These are phyloP conservation scores for Linaria vulgaris DNA, from an alignment of 257 asterid species.

Conservation along the genomic window DNA sequence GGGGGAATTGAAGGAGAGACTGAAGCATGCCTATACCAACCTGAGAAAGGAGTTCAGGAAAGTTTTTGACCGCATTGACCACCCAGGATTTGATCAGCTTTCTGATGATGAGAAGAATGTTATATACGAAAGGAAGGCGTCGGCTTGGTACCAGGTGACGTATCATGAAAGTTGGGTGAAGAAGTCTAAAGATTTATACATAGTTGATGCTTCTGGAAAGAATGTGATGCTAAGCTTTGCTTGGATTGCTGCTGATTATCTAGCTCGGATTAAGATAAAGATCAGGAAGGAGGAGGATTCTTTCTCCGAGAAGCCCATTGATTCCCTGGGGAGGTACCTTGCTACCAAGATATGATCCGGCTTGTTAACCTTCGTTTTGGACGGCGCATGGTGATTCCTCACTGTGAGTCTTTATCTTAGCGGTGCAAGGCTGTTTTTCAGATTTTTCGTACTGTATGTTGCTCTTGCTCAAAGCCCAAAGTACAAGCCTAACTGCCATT, in stretches of 20 bases:
- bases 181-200: conserved; percentile 42
- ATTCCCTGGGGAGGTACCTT: conserved; percentile 70
- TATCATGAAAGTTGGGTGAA: conserved; percentile 63
- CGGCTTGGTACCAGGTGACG: conserved; percentile 90
- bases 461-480: conserved; percentile 4
- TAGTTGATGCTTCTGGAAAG: conserved; percentile 39
- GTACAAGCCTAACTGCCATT: conserved; percentile 11
- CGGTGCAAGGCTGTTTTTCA: too few relatives aligned
- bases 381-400: not conserved
- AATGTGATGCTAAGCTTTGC: conserved; percentile 78
- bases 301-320: conserved; percentile 54
- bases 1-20: conserved; percentile 84
- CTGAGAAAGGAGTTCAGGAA: conserved; percentile 74
- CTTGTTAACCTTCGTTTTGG: not conserved
- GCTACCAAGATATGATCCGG: conserved; percentile 60
- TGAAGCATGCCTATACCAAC: conserved; percentile 64
- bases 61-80: conserved; percentile 60
- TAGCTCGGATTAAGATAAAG: conserved; percentile 73
- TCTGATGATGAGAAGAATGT: conserved; percentile 54
- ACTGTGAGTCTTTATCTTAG: too few relatives aligned
- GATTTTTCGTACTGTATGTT: conserved; percentile 4
- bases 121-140: conserved; percentile 74
- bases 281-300: conserved; percentile 33
- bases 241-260: conserved; percentile 95
- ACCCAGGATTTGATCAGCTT: conserved; percentile 45